phyloP scores from a whole-genome alignment of 2,329 filamentous ascomycete genomes.

The Calonectria naviculata region DNA sequence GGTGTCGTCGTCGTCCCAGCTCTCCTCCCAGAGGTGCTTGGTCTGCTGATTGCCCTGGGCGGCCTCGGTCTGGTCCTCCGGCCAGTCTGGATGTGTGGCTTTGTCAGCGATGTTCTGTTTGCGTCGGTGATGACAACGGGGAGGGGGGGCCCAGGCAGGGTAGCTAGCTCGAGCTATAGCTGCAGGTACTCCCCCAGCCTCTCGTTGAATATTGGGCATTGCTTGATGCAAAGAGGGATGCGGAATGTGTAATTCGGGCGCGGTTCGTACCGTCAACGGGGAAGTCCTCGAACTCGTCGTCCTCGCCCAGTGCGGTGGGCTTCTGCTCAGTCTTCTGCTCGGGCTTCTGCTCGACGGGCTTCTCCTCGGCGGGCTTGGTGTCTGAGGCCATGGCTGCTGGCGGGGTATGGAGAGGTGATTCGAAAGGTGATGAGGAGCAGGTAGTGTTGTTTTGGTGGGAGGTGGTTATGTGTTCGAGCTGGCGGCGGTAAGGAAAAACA shows the following conservation, averaged over 20 bases:
- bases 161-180: not conserved
- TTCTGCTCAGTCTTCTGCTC: slow-evolving; percentile 42
- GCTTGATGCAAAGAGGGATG: not conserved
- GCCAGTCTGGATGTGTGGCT: slow-evolving; percentile 76
- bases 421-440: not conserved
- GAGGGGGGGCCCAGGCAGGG: not conserved
- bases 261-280: slow-evolving; percentile 83
- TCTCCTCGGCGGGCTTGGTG: slow-evolving; percentile 39
- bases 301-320: slow-evolving; percentile 83
- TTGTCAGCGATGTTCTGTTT: not conserved
- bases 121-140: not conserved
- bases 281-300: slow-evolving; percentile 99
- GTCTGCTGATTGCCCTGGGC: slow-evolving; percentile 75
- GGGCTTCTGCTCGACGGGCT: slow-evolving; percentile 39
- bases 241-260: accelerated
- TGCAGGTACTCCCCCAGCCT: not conserved
- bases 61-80: slow-evolving; percentile 88
- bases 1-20: slow-evolving; percentile 99
- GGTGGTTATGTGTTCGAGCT: not conserved
- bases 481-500: not conserved
- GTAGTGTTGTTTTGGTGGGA: not conserved
- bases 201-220: too few species aligned
- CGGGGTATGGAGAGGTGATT: not conserved
- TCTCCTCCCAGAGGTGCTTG: slow-evolving; percentile 96
- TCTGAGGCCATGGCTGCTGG: slow-evolving; percentile 36